Evolutionary conservation across 257 asterid genomes (phyloP).

Genomic region (Phtheirospermum japonicum): DNA sequence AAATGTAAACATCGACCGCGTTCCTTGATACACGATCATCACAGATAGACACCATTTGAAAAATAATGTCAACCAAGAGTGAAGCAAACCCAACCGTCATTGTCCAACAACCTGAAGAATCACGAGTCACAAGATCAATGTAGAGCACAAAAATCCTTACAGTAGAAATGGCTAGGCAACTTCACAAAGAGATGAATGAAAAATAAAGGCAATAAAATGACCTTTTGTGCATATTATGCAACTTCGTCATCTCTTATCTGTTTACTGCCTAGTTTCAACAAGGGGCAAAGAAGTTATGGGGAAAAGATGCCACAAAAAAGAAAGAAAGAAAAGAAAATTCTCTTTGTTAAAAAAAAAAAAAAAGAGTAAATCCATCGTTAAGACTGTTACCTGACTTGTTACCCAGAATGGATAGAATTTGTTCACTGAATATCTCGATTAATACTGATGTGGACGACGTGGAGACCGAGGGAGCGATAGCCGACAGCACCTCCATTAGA

Average conservation of each 20-base stretch:
- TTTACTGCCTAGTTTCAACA: no score
- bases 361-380: no score
- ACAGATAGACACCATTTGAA: constrained; percentile 61
- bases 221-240: constrained; percentile 2
- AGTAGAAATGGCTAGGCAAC: background rate
- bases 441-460: no score
- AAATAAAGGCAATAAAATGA: background rate
- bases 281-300: no score
- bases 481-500: no score
- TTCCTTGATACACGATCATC: constrained; percentile 82
- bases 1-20: constrained; percentile 73
- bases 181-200: constrained; percentile 19
- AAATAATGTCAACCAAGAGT: constrained; percentile 65
- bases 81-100: constrained; percentile 61
- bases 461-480: no score
- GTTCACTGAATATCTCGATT: no score
- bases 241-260: background rate
- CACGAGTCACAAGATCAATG: constrained; percentile 28
- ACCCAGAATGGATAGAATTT: no score
- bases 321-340: no score
- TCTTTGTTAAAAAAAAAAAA: no score
- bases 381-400: no score
- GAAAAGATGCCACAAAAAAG: no score
- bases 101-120: constrained; percentile 48
- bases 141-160: constrained; percentile 6